Conservation (phyloP, 352 stramenopile species). For the Phytophthora crassamura region DNA sequence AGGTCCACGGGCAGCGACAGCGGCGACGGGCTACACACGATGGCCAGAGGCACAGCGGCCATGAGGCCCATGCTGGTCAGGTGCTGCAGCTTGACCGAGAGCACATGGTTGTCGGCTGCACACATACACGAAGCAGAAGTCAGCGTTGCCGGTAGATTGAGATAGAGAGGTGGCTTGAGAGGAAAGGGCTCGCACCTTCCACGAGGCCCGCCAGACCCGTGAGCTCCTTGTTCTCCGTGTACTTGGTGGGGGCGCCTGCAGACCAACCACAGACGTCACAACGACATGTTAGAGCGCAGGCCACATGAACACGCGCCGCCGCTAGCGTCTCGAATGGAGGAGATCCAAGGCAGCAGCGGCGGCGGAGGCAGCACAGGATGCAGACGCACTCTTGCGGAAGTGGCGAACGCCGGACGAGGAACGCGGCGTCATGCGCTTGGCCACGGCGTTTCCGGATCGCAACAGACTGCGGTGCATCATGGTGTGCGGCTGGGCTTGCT, state of each 20-base stretch:
- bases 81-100: constrained; percentile 74
- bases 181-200: constrained; percentile 52
- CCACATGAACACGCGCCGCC: constrained; percentile 16
- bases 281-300: constrained; percentile 5
- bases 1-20: constrained; percentile 80
- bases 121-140: constrained; percentile 1
- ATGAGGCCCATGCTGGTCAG: constrained; percentile 63
- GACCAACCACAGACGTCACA: constrained; percentile 5
- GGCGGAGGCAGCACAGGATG: neutral
- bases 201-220: constrained; percentile 68
- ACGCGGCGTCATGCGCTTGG: constrained; percentile 36
- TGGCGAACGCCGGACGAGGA: constrained; percentile 54
- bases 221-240: constrained; percentile 83
- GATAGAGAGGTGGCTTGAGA: neutral
- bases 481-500: neutral
- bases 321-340: too few relatives aligned
- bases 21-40: constrained; percentile 79
- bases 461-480: constrained; percentile 65
- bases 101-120: constrained; percentile 77
- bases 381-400: constrained; percentile 81
- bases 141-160: neutral
- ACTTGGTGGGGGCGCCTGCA: constrained; percentile 65
- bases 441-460: constrained; percentile 44
- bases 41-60: constrained; percentile 66
- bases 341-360: neutral